These are phyloP conservation scores for Orbilia quercus DNA, from an alignment of 2,329 filamentous ascomycete species.

Conservation along the genomic window DNA sequence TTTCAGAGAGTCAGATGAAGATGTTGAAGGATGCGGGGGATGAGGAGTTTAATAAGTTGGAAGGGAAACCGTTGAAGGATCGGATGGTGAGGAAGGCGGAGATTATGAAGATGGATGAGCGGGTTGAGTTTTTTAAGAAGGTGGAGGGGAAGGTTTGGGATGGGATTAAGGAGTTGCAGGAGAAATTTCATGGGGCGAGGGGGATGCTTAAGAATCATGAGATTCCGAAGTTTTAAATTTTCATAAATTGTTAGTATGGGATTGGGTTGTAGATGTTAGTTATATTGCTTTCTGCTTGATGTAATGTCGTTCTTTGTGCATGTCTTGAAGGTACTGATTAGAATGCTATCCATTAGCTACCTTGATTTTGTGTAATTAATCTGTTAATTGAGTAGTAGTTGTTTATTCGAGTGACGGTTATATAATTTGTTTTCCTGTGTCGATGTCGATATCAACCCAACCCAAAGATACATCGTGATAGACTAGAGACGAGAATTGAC, in stretches of 20 bases:
- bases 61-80: slow-evolving; percentile 15
- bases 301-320: no score
- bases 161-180: slow-evolving; percentile 6
- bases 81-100: slow-evolving; percentile 5
- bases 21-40: slow-evolving; percentile 2
- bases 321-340: no score
- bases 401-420: no score
- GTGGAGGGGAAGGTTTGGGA: slow-evolving; percentile 19
- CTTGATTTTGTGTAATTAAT: no score
- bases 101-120: slow-evolving; percentile 6
- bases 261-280: no score
- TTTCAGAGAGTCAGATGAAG: slow-evolving; percentile 2
- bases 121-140: slow-evolving; percentile 11
- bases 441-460: no score
- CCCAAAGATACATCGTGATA: no score
- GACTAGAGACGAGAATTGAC: no score
- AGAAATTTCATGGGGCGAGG: not conserved
- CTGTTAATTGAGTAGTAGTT: no score
- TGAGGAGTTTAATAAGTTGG: slow-evolving; percentile 9
- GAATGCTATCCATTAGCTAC: no score
- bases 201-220: not conserved
- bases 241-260: not conserved
- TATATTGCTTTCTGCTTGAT: no score
- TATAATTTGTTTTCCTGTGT: no score
- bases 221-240: slow-evolving; percentile 16